phyloP scores from a whole-genome alignment of 2,329 filamentous ascomycete genomes.

The Beauveria sp. region DNA sequence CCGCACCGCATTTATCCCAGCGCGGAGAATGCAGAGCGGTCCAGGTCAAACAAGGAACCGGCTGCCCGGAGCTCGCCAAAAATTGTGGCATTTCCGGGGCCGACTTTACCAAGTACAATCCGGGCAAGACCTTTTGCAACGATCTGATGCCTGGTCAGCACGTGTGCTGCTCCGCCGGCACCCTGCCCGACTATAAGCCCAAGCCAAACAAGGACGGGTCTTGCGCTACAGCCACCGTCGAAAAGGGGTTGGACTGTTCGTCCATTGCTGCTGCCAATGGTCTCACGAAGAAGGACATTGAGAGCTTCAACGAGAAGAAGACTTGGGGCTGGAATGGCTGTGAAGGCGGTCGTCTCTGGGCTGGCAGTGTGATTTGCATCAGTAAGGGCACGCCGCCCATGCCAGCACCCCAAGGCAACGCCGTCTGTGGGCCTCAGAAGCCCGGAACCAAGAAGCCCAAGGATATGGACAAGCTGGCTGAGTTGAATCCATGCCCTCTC shows the following conservation, averaged over 20 bases:
- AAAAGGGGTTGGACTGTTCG: conserved; percentile 25
- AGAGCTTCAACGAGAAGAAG: conserved; percentile 20
- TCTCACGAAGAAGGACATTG: conserved; percentile 15
- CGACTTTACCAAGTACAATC: conserved; percentile 30
- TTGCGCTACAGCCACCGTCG: conserved; percentile 26
- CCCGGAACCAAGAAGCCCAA: conserved; percentile 17
- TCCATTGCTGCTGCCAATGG: conserved; percentile 19
- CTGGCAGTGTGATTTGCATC: conserved; percentile 16
- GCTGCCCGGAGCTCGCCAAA: too few relatives aligned
- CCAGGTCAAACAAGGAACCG: too few relatives aligned
- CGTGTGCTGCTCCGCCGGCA: conserved; percentile 31
- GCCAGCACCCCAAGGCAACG: conserved; percentile 15
- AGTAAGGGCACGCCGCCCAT: conserved; percentile 16
- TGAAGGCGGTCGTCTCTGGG: conserved; percentile 10
- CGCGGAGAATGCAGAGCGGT: too few relatives aligned
- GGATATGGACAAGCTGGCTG: conserved; percentile 11
- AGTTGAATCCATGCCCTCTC: conserved; percentile 23
- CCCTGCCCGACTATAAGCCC: conserved; percentile 25
- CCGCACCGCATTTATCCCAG: too few relatives aligned
- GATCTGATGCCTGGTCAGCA: conserved; percentile 25
- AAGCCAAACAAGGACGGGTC: conserved; percentile 27
- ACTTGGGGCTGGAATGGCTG: conserved; percentile 20
- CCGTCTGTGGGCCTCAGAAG: conserved; percentile 18
- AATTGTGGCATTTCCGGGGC: conserved; percentile 26
- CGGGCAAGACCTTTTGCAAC: conserved; percentile 21